phyloP scores from a whole-genome alignment of 2,329 filamentous ascomycete genomes.

The Ophiostoma perfectum region DNA sequence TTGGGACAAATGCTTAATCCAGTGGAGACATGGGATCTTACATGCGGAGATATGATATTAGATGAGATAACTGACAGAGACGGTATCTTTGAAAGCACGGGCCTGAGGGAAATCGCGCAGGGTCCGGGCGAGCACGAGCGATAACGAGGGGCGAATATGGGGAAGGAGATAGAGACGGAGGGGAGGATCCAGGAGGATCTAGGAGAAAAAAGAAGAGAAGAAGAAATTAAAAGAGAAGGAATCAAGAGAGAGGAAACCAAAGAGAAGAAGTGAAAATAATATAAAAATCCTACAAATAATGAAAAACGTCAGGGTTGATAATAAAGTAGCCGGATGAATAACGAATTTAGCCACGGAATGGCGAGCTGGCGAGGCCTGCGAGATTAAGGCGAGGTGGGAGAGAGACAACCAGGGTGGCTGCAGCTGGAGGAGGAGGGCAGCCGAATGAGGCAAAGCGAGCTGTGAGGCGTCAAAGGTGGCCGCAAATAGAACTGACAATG shows the following conservation, averaged over 20 bases:
- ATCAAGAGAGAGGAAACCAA: neutral
- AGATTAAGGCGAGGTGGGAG: neutral
- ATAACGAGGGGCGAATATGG: neutral
- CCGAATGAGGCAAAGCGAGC: neutral
- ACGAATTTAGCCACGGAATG: constrained; percentile 4
- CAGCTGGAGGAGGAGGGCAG: neutral
- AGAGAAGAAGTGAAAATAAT: neutral
- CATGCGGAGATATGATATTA: neutral
- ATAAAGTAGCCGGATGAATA: neutral
- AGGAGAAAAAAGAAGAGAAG: neutral
- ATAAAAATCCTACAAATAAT: neutral
- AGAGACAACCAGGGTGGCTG: neutral
- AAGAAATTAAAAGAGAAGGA: neutral
- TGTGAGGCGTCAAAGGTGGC: neutral
- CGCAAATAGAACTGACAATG: neutral
- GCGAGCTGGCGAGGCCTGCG: neutral
- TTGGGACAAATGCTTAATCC: neutral
- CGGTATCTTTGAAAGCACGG: neutral
- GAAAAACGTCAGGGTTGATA: neutral
- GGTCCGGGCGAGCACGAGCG: neutral
- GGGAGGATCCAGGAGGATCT: neutral
- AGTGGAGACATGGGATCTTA: constrained; percentile 2
- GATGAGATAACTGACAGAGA: neutral
- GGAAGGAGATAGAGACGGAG: neutral
- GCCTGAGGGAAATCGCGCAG: constrained; percentile 1